These are phyloP conservation scores for Drosera spatulata DNA, from an alignment of 179 eudicot species.

Conservation along the genomic window DNA sequence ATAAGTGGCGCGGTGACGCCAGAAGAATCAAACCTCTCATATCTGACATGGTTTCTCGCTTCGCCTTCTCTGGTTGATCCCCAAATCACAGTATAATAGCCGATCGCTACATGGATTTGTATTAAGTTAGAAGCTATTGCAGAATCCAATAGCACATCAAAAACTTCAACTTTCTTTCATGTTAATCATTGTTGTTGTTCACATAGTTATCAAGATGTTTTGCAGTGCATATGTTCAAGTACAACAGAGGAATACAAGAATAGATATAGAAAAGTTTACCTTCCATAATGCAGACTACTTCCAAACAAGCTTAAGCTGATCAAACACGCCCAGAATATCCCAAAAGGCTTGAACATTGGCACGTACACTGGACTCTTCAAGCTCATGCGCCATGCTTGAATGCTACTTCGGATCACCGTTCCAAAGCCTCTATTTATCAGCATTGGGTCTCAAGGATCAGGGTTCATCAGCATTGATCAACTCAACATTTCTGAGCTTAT, in stretches of 20 bases:
- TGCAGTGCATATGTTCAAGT: too few relatives aligned
- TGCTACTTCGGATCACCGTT: slow-evolving; percentile 27
- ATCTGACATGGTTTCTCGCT: slow-evolving; percentile 4
- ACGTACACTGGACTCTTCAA: slow-evolving; percentile 35
- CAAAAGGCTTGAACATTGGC: slow-evolving; percentile 33
- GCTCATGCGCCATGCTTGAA: slow-evolving; percentile 35
- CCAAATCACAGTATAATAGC: slow-evolving; percentile 25
- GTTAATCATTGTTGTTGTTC: too few relatives aligned
- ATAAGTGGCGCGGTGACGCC: too few relatives aligned
- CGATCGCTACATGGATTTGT: slow-evolving; percentile 19
- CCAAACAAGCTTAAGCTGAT: slow-evolving; percentile 33
- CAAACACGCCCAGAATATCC: slow-evolving; percentile 37
- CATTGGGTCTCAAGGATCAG: neutral
- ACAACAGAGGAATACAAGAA: too few relatives aligned
- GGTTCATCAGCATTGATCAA: neutral
- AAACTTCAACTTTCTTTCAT: neutral
- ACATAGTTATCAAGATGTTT: too few relatives aligned
- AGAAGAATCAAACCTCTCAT: neutral
- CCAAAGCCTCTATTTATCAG: slow-evolving; percentile 26
- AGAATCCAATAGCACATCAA: too few relatives aligned
- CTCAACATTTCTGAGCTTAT: too few relatives aligned
- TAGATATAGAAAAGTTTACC: slow-evolving; percentile 9
- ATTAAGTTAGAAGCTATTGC: neutral
- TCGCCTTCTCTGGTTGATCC: slow-evolving; percentile 21
- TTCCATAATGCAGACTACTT: slow-evolving; percentile 34